Base-by-base conservation (phyloP, 202 grass and related monocot genomes). In the Digitaria exilis region DNA sequence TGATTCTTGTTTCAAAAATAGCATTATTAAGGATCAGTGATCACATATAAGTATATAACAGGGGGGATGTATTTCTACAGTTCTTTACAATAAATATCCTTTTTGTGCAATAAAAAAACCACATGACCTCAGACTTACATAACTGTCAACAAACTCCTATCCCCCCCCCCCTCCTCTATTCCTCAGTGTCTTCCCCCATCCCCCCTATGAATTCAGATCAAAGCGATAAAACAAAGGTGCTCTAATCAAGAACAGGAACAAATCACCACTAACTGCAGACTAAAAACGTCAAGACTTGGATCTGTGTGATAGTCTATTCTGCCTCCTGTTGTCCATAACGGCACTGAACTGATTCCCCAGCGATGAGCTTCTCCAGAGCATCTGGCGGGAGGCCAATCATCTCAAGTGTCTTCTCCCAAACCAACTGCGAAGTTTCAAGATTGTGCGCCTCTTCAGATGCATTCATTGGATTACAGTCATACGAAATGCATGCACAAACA, bases 381-480 rank as follows among this genome's bases (percentile, higher is more conserved):
- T 99, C 85, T 7, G 48, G 46, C 0, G 91, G 89, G 41, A 99
- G 96, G 16, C 93, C 93, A 10, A 96, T 86, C 73, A 94, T 79
- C 56, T 96, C 89, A 1, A 96, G 67, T 3, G 96, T 99, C 83
- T 99, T 99, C 61, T 96, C 96, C 96, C 96, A 99, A 7, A 99
- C 75, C 71, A 87, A 60, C 4, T 85, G 87, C 0, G 91, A 86
- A 11, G 91, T 99, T 78, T 91, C 91, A 13, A 92, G 88, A 59
- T 92, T 92, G 56, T 99, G 91, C 4, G 96, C 91, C 91, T 99
- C 96, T 84, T 99, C 96, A n/a, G 96, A 99, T 28, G 96, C 85
- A 77, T 99, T 99, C 78, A 80, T 94, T 7, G 96, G 96, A 82
- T 88, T 92, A 52, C 96, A 99, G 70, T 99, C 93, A 0, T 94